Evolutionary conservation across 1,284 basidiomycete species (phyloP), one percentile per base, ranked within the genome.

Genomic region (Leccinum subrobustum): DNA sequence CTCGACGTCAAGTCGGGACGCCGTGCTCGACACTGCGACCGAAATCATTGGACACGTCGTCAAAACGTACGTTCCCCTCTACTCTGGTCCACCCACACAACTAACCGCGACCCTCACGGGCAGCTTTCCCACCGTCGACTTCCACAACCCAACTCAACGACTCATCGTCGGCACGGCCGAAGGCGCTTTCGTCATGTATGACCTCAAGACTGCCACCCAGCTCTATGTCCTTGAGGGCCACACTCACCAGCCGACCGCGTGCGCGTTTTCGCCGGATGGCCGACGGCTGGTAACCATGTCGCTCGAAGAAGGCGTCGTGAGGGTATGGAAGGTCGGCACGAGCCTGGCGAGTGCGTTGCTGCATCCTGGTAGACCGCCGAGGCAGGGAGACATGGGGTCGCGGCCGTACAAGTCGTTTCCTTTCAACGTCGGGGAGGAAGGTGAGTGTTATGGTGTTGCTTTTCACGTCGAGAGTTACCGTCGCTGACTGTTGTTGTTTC

Each of bases 151-250:
- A 2, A 88, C 86, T 1, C 96, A 99, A 72, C 86, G 92, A 7
- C 84, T 99, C 1, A 94, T 92, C 0, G 95, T 98, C 0, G 97
- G 97, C 0, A 98, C 96, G 0, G 88, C 86, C 64, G 97, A 99
- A 75, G 95, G 95, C 0, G 91, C 92, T 0, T 87, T 95, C 52
- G 87, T 98, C 66, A 94, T 98, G 86, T 98, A 98, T 74, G 97
- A 99, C 71, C 82, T 99, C 56, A 98, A 98, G 76, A 95, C 95
- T 0, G 95, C 95, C 0, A 98, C 93, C 2, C 85, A 96, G 11
- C 79, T 99, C 6, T 98, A 98, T 71, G 93, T 99, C 0, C 85
- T 99, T 8, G 96, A 98, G 69, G 91, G 93, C 0, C 96, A 98
- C 77, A 87, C 87, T 68, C 86, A 87, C 66, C 78, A 84, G 0